These are phyloP conservation scores for Heliosperma pusillum DNA, from an alignment of 148 eudicot species.

Conservation along the genomic window DNA sequence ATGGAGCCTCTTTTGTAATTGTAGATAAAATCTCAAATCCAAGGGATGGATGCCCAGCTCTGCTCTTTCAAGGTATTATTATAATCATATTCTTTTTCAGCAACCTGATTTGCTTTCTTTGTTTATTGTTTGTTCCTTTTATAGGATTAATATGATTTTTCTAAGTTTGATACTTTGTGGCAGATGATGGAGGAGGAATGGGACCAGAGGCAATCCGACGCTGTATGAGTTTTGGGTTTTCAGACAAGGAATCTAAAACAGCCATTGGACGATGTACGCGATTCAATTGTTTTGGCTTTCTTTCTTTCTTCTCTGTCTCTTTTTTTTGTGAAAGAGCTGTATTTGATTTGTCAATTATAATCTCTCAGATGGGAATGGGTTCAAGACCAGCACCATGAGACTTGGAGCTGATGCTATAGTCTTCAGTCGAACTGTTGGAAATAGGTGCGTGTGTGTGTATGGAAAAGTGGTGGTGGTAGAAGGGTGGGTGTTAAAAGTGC, in stretches of 20 bases:
- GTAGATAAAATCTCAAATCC: slow-evolving; percentile 72
- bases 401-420: slow-evolving; percentile 93
- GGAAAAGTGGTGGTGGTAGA: neutral
- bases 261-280: slow-evolving; percentile 81
- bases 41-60: slow-evolving; percentile 66
- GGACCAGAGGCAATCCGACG: slow-evolving; percentile 69
- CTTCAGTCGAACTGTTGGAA: slow-evolving; percentile 50
- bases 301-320: neutral
- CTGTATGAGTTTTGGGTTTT: slow-evolving; percentile 93
- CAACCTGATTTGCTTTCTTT: neutral
- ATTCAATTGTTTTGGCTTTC: neutral
- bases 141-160: neutral
- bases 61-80: slow-evolving; percentile 72
- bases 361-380: slow-evolving; percentile 94
- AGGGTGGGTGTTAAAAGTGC: neutral
- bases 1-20: slow-evolving; percentile 72
- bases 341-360: slow-evolving; percentile 20
- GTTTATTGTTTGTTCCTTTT: neutral
- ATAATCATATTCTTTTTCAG: neutral
- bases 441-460: slow-evolving; percentile 29
- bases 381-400: slow-evolving; percentile 95
- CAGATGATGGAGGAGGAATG: slow-evolving; percentile 97
- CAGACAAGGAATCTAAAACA: slow-evolving; percentile 67
- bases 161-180: slow-evolving; percentile 26
- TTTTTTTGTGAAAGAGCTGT: neutral